A percentile compares a stretch with the other conserved stretches of the same genome.
These are phyloP conservation scores for Telfairia occidentalis DNA, from an alignment of 331 rosid species.

Conservation along the genomic window DNA sequence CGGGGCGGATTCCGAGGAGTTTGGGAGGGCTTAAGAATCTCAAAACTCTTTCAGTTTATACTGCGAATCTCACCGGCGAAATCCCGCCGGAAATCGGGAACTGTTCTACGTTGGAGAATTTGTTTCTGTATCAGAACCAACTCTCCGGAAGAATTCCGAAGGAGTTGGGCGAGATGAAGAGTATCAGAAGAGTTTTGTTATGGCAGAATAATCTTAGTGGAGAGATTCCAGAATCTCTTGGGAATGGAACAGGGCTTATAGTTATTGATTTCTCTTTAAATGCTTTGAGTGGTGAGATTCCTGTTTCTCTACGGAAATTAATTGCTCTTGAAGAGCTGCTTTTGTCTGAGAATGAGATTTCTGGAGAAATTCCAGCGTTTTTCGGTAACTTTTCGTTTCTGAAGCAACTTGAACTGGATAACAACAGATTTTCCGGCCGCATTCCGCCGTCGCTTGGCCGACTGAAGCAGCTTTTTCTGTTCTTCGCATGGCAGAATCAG, in stretches of 20 bases:
- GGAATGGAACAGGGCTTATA: constrained; percentile 51
- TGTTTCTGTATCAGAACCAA: constrained; percentile 80
- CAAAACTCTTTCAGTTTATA: constrained; percentile 67
- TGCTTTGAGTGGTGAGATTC: constrained; percentile 59
- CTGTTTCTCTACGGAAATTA: constrained; percentile 38
- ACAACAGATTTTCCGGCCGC: constrained; percentile 65
- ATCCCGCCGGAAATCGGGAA: constrained; percentile 74
- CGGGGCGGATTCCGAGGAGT: constrained; percentile 67
- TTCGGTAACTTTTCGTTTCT: constrained; percentile 56
- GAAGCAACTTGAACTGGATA: constrained; percentile 84
- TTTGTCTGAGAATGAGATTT: constrained; percentile 55
- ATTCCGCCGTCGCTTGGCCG: constrained; percentile 67
- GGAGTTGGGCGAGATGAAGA: constrained; percentile 54
- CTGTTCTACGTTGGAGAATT: constrained; percentile 56
- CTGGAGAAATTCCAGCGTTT: constrained; percentile 61
- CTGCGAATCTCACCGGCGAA: constrained; percentile 68
- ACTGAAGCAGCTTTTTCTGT: constrained; percentile 61
- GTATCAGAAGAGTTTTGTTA: constrained; percentile 50
- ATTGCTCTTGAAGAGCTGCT: constrained; percentile 64
- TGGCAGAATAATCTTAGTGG: constrained; percentile 85
- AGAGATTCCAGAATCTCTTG: constrained; percentile 51
- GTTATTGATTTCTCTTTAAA: constrained; percentile 82
- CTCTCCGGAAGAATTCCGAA: constrained; percentile 66
- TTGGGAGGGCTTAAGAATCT: constrained; percentile 65
- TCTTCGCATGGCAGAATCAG: constrained; percentile 89